Evolutionary conservation across 805 yeast species (phyloP).

Genomic region (Wickerhamiella parazyma): DNA sequence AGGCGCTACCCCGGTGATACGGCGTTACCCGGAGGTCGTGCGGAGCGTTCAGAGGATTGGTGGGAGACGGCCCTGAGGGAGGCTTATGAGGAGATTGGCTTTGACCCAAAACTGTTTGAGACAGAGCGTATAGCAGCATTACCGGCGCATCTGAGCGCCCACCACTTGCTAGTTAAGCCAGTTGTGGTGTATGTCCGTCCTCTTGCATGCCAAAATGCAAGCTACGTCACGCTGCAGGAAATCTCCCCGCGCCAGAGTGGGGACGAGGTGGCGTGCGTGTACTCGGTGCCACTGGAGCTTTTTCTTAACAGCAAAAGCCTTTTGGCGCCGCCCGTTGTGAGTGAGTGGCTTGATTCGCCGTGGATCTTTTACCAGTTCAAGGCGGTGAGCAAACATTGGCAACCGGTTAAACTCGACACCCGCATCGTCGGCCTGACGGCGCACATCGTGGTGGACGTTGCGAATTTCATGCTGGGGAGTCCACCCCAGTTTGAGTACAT

Average conservation of each 20-base stretch:
- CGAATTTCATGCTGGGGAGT: conserved; percentile 1
- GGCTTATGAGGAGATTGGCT: conserved; percentile 10
- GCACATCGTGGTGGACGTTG: conserved; percentile 12
- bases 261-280: conserved; percentile 11
- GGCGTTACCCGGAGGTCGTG: conserved; percentile 10
- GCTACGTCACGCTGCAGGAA: conserved; percentile 8
- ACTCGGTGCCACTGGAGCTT: conserved; percentile 6
- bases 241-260: conserved; percentile 9
- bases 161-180: conserved; percentile 9
- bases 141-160: conserved; percentile 11
- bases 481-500: conserved; percentile 7
- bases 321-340: not conserved
- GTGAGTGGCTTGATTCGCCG: conserved; percentile 6
- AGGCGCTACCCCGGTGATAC: conserved; percentile 10
- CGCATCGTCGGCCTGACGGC: conserved; percentile 12
- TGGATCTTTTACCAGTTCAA: conserved; percentile 11
- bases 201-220: not conserved
- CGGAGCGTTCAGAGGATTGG: conserved; percentile 10
- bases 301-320: conserved; percentile 3
- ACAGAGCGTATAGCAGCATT: conserved; percentile 1
- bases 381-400: not conserved
- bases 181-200: conserved; percentile 5
- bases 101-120: conserved; percentile 2
- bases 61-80: conserved; percentile 12
- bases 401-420: conserved; percentile 1